Evolutionary conservation across 805 yeast species (phyloP).

Genomic region (Naumovozyma castellii): DNA sequence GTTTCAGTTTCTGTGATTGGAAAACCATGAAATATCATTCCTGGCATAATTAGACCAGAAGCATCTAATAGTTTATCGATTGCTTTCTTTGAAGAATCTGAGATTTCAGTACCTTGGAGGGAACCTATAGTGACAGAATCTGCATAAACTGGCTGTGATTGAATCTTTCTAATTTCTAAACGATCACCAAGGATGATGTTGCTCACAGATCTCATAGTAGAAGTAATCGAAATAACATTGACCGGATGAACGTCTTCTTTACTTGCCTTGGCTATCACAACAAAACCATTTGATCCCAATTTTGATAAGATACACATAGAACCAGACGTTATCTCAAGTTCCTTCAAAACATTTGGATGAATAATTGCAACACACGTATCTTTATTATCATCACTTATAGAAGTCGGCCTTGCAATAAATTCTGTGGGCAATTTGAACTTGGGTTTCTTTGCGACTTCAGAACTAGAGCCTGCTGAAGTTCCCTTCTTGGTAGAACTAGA

Average conservation of each 20-base stretch:
- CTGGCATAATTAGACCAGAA: slow-evolving; percentile 54
- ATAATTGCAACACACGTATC: slow-evolving; percentile 32
- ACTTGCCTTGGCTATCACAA: slow-evolving; percentile 36
- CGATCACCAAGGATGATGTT: slow-evolving; percentile 44
- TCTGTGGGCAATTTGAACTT: slow-evolving; percentile 32
- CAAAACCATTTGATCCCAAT: slow-evolving; percentile 39
- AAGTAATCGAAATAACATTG: slow-evolving; percentile 41
- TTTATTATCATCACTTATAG: slow-evolving; percentile 19
- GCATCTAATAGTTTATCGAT: slow-evolving; percentile 40
- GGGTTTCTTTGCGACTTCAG: slow-evolving; percentile 13
- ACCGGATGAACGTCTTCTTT: slow-evolving; percentile 25
- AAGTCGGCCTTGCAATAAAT: slow-evolving; percentile 33
- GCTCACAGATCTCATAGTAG: slow-evolving; percentile 35
- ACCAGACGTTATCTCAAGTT: slow-evolving; percentile 38
- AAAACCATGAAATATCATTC: slow-evolving; percentile 32
- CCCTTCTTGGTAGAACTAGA: slow-evolving; percentile 23
- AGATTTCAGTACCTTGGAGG: slow-evolving; percentile 14
- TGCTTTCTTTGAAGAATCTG: slow-evolving; percentile 18
- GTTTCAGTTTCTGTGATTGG: slow-evolving; percentile 8
- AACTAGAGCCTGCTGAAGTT: slow-evolving; percentile 10
- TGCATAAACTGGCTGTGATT: slow-evolving; percentile 42
- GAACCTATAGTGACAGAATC: slow-evolving; percentile 30
- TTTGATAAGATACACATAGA: slow-evolving; percentile 38
- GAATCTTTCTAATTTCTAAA: slow-evolving; percentile 37
- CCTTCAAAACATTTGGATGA: slow-evolving; percentile 38